These are phyloP conservation scores for Hortiboletus flavorubellus DNA, from an alignment of 768 basidiomycete genomes.

Conservation along the genomic window DNA sequence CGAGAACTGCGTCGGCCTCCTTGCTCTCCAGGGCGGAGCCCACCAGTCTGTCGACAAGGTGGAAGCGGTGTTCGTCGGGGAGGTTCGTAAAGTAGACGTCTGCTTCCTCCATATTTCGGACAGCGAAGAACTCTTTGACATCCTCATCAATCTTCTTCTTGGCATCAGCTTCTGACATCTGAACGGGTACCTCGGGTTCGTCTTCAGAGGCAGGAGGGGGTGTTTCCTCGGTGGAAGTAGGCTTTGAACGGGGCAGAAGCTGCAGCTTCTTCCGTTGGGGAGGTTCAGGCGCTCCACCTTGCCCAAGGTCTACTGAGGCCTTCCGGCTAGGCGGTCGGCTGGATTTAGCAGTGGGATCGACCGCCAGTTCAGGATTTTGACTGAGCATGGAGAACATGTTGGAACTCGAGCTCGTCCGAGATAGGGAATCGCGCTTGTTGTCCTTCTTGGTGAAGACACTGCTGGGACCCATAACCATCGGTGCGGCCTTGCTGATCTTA, in stretches of 20 bases:
- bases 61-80: slow-evolving; percentile 57
- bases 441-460: slow-evolving; percentile 82
- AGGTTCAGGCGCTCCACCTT: slow-evolving; percentile 44
- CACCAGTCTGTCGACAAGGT: slow-evolving; percentile 74
- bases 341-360: slow-evolving; percentile 53
- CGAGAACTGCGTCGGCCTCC: slow-evolving; percentile 73
- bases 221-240: slow-evolving; percentile 47
- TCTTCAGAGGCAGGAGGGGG: slow-evolving; percentile 47
- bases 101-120: slow-evolving; percentile 83
- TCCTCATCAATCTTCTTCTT: slow-evolving; percentile 79
- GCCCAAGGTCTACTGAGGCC: slow-evolving; percentile 48
- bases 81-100: slow-evolving; percentile 81
- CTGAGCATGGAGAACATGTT: slow-evolving; percentile 91
- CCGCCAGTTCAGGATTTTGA: slow-evolving; percentile 53
- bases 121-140: slow-evolving; percentile 80
- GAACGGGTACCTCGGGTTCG: slow-evolving; percentile 42
- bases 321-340: slow-evolving; percentile 49
- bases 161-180: slow-evolving; percentile 66
- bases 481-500: slow-evolving; percentile 70
- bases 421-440: slow-evolving; percentile 67
- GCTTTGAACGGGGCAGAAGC: slow-evolving; percentile 72
- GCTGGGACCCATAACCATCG: slow-evolving; percentile 79
- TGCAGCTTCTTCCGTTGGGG: slow-evolving; percentile 66
- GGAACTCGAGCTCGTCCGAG: slow-evolving; percentile 71
- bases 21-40: slow-evolving; percentile 76